Evolutionary conservation across 1,284 basidiomycete genomes (phyloP).

Genomic region (Malassezia arunalokei): DNA sequence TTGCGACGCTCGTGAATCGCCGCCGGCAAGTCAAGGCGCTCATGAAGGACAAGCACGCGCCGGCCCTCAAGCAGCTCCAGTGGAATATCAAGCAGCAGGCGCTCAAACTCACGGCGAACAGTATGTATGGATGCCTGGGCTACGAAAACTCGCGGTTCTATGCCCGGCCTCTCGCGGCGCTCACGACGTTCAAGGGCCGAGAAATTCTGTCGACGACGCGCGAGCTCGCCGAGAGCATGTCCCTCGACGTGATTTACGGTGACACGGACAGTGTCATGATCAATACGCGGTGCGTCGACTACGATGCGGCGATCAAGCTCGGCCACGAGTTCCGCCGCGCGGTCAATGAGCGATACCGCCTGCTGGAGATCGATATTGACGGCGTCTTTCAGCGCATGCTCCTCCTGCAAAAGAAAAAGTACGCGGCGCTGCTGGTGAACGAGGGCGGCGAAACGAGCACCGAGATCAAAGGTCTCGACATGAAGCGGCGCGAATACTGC

Average conservation of each 20-base stretch:
- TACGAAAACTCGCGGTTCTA: constrained; percentile 96
- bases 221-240: constrained; percentile 78
- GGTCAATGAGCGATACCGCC: constrained; percentile 86
- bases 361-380: constrained; percentile 94
- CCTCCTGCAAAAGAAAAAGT: constrained; percentile 97
- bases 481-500: constrained; percentile 96
- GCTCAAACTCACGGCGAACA: constrained; percentile 94
- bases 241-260: constrained; percentile 91
- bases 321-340: constrained; percentile 84
- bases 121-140: constrained; percentile 99
- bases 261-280: constrained; percentile 99
- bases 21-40: constrained; percentile 80
- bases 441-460: constrained; percentile 29
- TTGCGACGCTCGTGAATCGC: constrained; percentile 80
- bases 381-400: constrained; percentile 84
- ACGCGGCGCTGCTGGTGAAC: constrained; percentile 71
- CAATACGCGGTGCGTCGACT: constrained; percentile 82
- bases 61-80: constrained; percentile 69
- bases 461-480: constrained; percentile 94
- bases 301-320: constrained; percentile 77
- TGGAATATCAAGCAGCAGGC: constrained; percentile 94
- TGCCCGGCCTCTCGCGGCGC: constrained; percentile 84
- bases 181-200: constrained; percentile 95
- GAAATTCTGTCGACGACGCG: constrained; percentile 89
- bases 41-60: constrained; percentile 78